Evolutionary conservation across 805 yeast genomes (phyloP).

Genomic region (Candida golubevii): DNA sequence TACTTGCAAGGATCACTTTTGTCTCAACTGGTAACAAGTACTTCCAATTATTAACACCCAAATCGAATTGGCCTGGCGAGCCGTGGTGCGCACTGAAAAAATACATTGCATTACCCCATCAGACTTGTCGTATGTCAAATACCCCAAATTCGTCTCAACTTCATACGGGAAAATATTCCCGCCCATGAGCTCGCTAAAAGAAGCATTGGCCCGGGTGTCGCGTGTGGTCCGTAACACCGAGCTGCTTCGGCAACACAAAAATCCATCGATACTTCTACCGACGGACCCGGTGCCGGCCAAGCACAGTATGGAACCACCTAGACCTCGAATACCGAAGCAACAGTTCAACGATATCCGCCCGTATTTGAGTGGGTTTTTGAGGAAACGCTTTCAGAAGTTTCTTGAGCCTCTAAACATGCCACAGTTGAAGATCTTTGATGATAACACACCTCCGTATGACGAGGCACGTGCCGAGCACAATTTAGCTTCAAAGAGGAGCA

Average conservation of each 20-base stretch:
- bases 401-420: constrained; percentile 32
- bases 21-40: no score
- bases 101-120: no score
- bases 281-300: constrained; percentile 1
- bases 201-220: constrained; percentile 32
- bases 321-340: constrained; percentile 9
- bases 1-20: no score
- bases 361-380: constrained; percentile 17
- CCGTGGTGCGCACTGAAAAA: no score
- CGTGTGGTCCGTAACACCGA: constrained; percentile 28
- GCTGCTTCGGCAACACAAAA: constrained; percentile 10
- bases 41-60: no score
- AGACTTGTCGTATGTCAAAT: no score
- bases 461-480: constrained; percentile 21
- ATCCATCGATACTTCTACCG: constrained; percentile 6
- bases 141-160: no score
- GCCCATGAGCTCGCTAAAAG: constrained; percentile 29
- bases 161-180: neutral
- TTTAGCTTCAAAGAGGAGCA: constrained; percentile 21
- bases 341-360: constrained; percentile 14
- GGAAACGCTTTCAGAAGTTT: constrained; percentile 27
- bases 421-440: constrained; percentile 28
- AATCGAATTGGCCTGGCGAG: no score
- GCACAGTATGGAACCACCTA: neutral
- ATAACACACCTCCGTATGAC: constrained; percentile 23